Evolutionary conservation across 2,329 filamentous ascomycete genomes (phyloP), one percentile per base, ranked within the genome.

Genomic region (Chrysoporthe deuterocubensis): DNA sequence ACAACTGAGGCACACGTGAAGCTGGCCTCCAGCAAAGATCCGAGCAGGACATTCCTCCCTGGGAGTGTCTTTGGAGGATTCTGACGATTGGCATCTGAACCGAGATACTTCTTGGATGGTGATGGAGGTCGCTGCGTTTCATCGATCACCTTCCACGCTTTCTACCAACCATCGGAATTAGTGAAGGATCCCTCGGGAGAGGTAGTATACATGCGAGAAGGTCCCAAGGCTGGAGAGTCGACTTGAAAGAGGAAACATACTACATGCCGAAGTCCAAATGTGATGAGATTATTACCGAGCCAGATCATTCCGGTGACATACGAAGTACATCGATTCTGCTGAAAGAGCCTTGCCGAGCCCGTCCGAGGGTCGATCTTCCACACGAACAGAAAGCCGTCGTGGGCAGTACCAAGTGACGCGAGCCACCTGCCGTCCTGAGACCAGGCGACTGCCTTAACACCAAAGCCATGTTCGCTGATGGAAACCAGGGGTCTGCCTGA

Each of bases 361-460:
- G 89, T 96, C 61, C 89, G 91, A n/a, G 90, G 81, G 74, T 96
- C 94, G 72, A 97, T 87, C 72, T 85, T 89, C 94, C 95, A 98
- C 40, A 98, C 85, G 76, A 95, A 97, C 26, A 99, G 84, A 76
- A 96, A 98, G 0, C 95, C 95, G 79, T 99, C 96, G 76, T 97
- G 97, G 66, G 92, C 87, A 21, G 91, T 88, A 40, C 96, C 96
- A 14, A 99, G 84, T 26, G 94, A 97, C 2, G 96, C 96, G 44
- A 99, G 85, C 78, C 91, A 97, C 71, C 87, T 90, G 14, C 92
- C 93, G 77, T 97, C 93, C 0, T 90, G 85, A 70, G 94, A 97
- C 85, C 97, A 99, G 2, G 94, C 91, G 44, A 99, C 88, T 46
- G 92, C 92, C 68, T 90, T 91, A 43, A 99, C 93, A 7, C 96